Evolutionary conservation across 1,139 yeast species (phyloP).

Genomic region (Yarrowia galli): DNA sequence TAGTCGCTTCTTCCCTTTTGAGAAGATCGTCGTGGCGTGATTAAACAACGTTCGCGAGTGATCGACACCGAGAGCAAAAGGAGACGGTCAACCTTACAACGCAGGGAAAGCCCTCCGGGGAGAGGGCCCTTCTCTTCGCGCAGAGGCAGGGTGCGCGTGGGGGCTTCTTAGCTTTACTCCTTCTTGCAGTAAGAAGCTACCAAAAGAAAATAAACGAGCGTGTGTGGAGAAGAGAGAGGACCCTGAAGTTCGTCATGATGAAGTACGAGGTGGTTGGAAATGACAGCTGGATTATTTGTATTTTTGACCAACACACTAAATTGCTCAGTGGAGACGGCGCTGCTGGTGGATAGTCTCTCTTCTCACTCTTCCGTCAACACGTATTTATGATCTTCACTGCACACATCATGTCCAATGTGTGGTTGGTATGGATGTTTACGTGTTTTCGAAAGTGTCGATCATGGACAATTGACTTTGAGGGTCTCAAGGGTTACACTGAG

Average conservation of each 20-base stretch:
- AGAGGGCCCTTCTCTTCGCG: background rate
- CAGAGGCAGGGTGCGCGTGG: constrained; percentile 22
- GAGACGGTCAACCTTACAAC: background rate
- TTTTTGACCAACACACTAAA: too few relatives aligned
- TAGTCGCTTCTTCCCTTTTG: background rate
- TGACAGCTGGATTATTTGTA: too few relatives aligned
- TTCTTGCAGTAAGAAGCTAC: background rate
- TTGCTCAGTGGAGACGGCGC: background rate
- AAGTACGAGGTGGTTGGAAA: too few relatives aligned
- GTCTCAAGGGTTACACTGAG: background rate
- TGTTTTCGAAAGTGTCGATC: constrained; percentile 23
- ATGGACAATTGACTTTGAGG: background rate
- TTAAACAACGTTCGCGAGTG: constrained; percentile 28
- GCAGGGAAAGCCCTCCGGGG: constrained; percentile 15
- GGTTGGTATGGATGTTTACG: background rate
- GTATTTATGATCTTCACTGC: constrained; percentile 21
- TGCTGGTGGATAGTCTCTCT: background rate
- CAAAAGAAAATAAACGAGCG: constrained; percentile 11
- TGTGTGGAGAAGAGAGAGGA: background rate
- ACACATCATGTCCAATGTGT: background rate
- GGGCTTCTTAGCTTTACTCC: background rate
- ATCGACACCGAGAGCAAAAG: constrained; percentile 29
- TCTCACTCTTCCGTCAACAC: background rate
- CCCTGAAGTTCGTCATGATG: too few relatives aligned
- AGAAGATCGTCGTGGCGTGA: constrained; percentile 32